Evolutionary conservation across 192 early-diverging fungal genomes (phyloP).

Genomic region (Globomyces pollinis-pini): DNA sequence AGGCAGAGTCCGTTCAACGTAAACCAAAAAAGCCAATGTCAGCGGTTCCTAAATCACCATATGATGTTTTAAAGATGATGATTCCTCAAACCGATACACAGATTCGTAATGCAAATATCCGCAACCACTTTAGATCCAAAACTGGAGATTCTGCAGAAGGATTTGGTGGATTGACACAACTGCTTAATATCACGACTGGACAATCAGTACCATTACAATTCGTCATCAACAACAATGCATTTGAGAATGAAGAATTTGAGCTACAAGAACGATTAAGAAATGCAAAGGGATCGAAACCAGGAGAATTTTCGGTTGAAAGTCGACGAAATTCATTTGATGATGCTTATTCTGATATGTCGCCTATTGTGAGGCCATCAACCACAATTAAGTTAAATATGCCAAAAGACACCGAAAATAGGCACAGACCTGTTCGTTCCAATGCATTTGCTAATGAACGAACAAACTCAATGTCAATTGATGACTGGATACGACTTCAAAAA

Average conservation of each 20-base stretch:
- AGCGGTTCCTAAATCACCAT: conserved; percentile 19
- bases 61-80: background rate
- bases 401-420: conserved; percentile 2
- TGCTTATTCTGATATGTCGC: conserved; percentile 9
- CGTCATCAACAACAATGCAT: conserved; percentile 6
- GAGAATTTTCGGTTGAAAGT: background rate
- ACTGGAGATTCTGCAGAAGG: background rate
- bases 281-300: background rate
- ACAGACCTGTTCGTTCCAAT: conserved; percentile 22
- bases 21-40: background rate
- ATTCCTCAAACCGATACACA: conserved; percentile 1
- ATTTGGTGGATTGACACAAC: background rate
- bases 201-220: conserved; percentile 11
- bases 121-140: conserved; percentile 4
- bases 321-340: conserved; percentile 24
- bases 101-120: conserved; percentile 7
- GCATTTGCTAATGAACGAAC: conserved; percentile 26
- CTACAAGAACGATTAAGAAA: background rate
- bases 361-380: background rate
- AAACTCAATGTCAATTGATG: conserved; percentile 13
- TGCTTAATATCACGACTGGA: background rate
- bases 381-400: background rate
- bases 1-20: conserved; percentile 9
- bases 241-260: background rate
- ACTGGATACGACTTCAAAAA: conserved; percentile 16